Evolutionary conservation across 129 eudicot genomes (phyloP).

Genomic region (Flaveria ramosissima): DNA sequence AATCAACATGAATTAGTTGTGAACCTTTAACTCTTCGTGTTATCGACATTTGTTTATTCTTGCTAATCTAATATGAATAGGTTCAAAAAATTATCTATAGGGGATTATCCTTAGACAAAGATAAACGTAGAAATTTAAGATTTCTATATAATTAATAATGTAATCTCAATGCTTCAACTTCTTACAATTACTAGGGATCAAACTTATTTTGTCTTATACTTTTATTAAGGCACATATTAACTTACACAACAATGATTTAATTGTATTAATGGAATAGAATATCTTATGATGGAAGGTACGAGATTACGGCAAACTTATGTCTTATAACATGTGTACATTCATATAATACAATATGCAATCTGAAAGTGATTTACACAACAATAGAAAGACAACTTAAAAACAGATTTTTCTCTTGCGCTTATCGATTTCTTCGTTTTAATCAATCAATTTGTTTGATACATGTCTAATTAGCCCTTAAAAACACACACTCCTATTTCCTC

Average conservation of each 20-base stretch:
- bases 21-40: too few species aligned
- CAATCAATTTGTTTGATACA: conserved; percentile 26
- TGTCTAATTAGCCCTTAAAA: conserved; percentile 26
- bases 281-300: not conserved
- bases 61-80: too few species aligned
- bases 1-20: too few species aligned
- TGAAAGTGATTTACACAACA: not conserved
- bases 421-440: conserved; percentile 29
- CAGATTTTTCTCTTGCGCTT: conserved; percentile 1
- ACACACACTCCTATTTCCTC: conserved; percentile 12
- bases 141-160: not conserved
- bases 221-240: not conserved
- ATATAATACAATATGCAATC: not conserved
- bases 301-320: not conserved
- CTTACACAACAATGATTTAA: not conserved
- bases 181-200: too few species aligned
- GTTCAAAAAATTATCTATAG: too few species aligned
- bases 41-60: too few species aligned
- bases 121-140: too few species aligned
- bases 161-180: not conserved
- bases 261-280: not conserved
- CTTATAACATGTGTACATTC: not conserved
- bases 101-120: too few species aligned
- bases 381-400: not conserved
- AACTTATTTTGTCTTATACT: not conserved